Evolutionary conservation across 805 yeast species (phyloP).

Genomic region (Kodamaea kakaduensis): DNA sequence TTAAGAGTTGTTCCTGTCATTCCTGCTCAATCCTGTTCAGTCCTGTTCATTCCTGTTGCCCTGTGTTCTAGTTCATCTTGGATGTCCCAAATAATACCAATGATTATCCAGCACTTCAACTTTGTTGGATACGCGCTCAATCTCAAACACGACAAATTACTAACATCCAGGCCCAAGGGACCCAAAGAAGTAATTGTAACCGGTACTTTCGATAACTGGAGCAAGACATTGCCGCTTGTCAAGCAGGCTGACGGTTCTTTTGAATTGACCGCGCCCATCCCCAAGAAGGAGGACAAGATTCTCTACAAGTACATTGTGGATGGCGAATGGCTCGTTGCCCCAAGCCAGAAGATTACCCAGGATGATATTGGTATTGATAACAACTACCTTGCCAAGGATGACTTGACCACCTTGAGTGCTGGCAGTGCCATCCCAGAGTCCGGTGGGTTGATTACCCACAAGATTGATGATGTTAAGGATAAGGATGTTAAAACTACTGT

Average conservation of each 20-base stretch:
- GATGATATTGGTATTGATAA: slow-evolving; percentile 52
- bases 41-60: too few species aligned
- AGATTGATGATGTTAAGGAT: not conserved
- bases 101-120: too few species aligned
- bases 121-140: too few species aligned
- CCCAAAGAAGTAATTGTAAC: slow-evolving; percentile 58
- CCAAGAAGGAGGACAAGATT: slow-evolving; percentile 32
- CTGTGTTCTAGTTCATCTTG: too few species aligned
- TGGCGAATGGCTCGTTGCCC: slow-evolving; percentile 55
- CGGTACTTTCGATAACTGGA: slow-evolving; percentile 69
- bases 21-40: too few species aligned
- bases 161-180: slow-evolving; percentile 39
- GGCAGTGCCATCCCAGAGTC: slow-evolving; percentile 32
- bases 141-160: too few species aligned
- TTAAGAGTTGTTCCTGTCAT: too few species aligned
- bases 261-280: slow-evolving; percentile 54
- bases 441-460: slow-evolving; percentile 23
- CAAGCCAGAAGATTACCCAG: slow-evolving; percentile 36
- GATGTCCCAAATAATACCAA: too few species aligned
- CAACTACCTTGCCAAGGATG: slow-evolving; percentile 42
- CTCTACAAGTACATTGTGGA: slow-evolving; percentile 65
- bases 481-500: slow-evolving; percentile 33
- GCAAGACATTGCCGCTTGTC: slow-evolving; percentile 54
- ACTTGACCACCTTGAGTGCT: slow-evolving; percentile 16
- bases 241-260: slow-evolving; percentile 60